phyloP scores from a whole-genome alignment of 306 rosid species.

The Biancaea sappan region DNA sequence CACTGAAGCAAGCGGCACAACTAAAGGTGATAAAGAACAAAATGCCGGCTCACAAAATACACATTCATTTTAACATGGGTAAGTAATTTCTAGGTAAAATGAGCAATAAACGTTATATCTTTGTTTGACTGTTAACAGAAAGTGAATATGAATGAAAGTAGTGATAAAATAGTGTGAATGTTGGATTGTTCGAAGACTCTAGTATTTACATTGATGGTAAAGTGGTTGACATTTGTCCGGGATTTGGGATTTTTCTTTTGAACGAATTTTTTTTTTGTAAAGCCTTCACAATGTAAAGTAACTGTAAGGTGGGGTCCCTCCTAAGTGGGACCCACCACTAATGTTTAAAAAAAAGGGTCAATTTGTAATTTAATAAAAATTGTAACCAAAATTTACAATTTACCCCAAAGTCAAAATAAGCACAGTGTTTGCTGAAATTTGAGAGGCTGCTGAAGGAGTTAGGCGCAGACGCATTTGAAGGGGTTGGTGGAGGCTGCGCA shows the following conservation, averaged over 20 bases:
- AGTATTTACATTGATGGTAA: slow-evolving; percentile 1
- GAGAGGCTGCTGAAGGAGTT: no score
- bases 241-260: slow-evolving; percentile 1
- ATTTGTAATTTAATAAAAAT: no score
- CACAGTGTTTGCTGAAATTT: no score
- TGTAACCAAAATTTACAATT: no score
- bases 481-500: no score
- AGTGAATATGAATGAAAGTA: background rate
- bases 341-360: no score
- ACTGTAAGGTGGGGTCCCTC: no score
- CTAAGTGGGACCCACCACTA: no score
- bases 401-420: no score
- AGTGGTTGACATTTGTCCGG: background rate
- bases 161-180: background rate
- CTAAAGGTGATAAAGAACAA: background rate
- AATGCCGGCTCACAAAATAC: slow-evolving; percentile 24
- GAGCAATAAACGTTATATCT: background rate
- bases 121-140: background rate
- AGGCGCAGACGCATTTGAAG: no score
- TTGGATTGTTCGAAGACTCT: background rate
- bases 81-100: background rate
- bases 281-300: background rate
- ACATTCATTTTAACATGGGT: slow-evolving; percentile 11
- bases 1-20: background rate
- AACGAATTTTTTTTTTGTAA: background rate